Conservation (phyloP, 208 protist species). For the Acanthamoeba rhysodes region DNA sequence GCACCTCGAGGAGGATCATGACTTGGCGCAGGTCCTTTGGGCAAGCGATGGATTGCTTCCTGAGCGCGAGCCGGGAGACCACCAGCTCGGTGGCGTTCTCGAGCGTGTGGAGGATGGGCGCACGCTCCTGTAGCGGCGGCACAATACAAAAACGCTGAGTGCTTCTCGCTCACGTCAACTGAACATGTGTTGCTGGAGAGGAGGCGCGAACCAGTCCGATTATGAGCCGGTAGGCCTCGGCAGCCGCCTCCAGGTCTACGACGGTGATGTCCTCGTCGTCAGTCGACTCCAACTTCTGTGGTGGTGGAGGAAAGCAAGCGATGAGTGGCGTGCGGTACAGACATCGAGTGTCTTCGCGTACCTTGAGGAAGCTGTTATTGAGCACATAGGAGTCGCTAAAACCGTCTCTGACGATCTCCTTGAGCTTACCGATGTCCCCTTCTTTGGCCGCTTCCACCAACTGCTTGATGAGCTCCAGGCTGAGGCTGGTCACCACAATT, state of each 20-base stretch:
- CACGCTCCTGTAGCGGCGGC: background rate
- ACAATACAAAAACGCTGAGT: background rate
- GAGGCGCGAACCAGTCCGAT: background rate
- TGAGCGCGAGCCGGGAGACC: conserved; percentile 11
- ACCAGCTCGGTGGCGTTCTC: conserved; percentile 69
- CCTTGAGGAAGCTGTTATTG: conserved; percentile 70
- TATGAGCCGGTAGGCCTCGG: background rate
- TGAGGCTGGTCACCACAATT: conserved; percentile 30
- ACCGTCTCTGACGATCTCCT: conserved; percentile 49
- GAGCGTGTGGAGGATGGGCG: conserved; percentile 51
- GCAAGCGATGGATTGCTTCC: conserved; percentile 23
- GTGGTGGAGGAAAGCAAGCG: background rate
- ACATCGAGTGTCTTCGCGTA: background rate
- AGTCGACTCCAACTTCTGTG: background rate
- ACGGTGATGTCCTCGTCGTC: conserved; percentile 29
- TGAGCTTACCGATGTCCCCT: conserved; percentile 48
- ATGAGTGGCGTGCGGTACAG: background rate
- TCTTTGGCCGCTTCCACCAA: conserved; percentile 37
- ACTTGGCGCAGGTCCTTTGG: conserved; percentile 34
- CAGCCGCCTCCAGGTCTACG: conserved; percentile 9
- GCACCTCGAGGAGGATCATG: conserved; percentile 64
- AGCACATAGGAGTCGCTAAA: conserved; percentile 71
- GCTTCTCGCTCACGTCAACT: background rate
- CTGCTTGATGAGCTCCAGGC: conserved; percentile 28
- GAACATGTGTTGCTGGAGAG: background rate